A percentile compares a stretch with the other conserved stretches of the same genome.
Conservation (phyloP, 768 basidiomycete species). For the Boletus eberwhitei region DNA sequence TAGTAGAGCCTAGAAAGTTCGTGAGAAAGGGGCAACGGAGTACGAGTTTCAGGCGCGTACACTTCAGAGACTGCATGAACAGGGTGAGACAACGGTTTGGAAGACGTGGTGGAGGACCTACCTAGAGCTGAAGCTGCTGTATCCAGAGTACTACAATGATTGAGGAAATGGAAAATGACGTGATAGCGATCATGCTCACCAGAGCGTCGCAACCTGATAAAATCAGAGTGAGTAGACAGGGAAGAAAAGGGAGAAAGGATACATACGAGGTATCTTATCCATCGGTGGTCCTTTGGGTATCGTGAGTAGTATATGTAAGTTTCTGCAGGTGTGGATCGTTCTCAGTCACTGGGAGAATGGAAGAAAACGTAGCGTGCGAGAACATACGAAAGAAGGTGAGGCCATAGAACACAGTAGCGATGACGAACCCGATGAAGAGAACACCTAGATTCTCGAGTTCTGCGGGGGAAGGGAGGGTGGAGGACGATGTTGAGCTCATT, state of each 20-base stretch:
- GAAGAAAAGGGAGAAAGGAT: not conserved
- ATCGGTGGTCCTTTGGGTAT: conserved; percentile 18
- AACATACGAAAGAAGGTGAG: conserved; percentile 33
- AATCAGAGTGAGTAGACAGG: not conserved
- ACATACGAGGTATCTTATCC: conserved; percentile 24
- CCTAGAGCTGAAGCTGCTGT: conserved; percentile 26
- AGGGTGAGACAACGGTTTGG: conserved; percentile 2
- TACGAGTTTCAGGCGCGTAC: conserved; percentile 15
- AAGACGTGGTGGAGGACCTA: conserved; percentile 5
- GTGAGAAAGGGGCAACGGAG: conserved; percentile 5
- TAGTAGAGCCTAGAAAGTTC: conserved; percentile 25
- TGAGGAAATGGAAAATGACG: not conserved
- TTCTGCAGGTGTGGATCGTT: conserved; percentile 10
- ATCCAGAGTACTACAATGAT: conserved; percentile 17
- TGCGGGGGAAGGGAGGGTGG: conserved; percentile 9
- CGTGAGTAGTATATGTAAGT: conserved; percentile 30
- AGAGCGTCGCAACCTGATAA: conserved; percentile 20
- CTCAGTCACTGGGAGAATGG: not conserved
- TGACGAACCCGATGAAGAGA: conserved; percentile 29
- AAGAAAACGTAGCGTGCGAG: not conserved
- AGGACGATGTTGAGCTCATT: conserved; percentile 12
- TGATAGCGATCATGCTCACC: conserved; percentile 9
- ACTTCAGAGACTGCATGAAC: conserved; percentile 23
- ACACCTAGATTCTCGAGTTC: conserved; percentile 26
- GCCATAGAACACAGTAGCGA: conserved; percentile 28